A percentile compares a stretch with the other conserved stretches of the same genome.
phyloP scores from a whole-genome alignment of 2,329 filamentous ascomycete species.

The Fusarium sp. region DNA sequence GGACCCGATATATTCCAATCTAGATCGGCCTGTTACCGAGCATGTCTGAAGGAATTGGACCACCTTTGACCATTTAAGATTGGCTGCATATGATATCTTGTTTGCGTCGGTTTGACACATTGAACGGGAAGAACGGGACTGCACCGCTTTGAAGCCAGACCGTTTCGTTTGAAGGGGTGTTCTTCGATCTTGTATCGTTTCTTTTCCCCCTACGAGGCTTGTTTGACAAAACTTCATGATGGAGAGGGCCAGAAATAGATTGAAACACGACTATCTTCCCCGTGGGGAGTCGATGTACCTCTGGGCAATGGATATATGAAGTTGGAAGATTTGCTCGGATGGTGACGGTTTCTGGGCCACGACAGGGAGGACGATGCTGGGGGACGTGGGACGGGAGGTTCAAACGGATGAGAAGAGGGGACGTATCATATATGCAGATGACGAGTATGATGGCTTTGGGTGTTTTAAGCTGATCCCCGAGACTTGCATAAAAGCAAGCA shows the following conservation, averaged over 20 bases:
- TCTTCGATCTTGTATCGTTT: conserved; percentile 3
- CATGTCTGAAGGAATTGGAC: background rate
- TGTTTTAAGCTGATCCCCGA: background rate
- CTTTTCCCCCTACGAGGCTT: background rate
- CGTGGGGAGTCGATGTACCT: background rate
- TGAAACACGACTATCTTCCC: conserved; percentile 22
- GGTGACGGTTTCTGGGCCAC: conserved; percentile 30
- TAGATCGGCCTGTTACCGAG: conserved; percentile 17
- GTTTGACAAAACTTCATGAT: conserved; percentile 27
- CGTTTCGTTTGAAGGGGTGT: conserved; percentile 9
- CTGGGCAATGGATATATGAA: background rate
- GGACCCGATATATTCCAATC: conserved; percentile 19
- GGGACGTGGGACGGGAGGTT: conserved; percentile 37
- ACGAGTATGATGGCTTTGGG: background rate
- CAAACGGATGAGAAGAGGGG: conserved; percentile 31
- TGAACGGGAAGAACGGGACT: conserved; percentile 22
- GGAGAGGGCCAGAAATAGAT: conserved; percentile 28
- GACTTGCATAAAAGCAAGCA: background rate
- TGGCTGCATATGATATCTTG: background rate
- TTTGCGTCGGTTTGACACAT: conserved; percentile 30
- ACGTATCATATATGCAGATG: background rate
- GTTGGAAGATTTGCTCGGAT: background rate
- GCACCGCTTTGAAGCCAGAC: conserved; percentile 1
- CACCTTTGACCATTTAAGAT: conserved; percentile 5
- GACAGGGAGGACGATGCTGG: conserved; percentile 27